Evolutionary conservation across 768 basidiomycete genomes (phyloP).

Genomic region (Calocybe indica): DNA sequence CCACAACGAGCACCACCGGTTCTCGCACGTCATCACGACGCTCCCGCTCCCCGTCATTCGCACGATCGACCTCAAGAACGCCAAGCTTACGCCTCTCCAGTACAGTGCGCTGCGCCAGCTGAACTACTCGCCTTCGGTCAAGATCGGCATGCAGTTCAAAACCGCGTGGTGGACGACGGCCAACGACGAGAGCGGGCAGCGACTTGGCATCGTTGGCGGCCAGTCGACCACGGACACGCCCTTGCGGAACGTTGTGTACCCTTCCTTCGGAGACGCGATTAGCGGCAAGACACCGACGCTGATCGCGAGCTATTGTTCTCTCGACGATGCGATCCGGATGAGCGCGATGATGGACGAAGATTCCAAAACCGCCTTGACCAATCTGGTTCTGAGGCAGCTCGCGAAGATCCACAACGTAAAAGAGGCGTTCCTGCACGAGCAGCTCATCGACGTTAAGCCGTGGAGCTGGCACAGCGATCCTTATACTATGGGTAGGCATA

Average conservation of each 20-base stretch:
- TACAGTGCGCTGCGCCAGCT: slow-evolving; percentile 23
- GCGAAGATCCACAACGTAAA: background rate
- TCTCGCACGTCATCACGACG: slow-evolving; percentile 24
- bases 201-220: slow-evolving; percentile 26
- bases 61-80: slow-evolving; percentile 16
- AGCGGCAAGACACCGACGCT: slow-evolving; percentile 7
- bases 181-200: background rate
- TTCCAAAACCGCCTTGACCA: background rate
- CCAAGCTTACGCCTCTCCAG: slow-evolving; percentile 21
- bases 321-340: slow-evolving; percentile 30
- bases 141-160: slow-evolving; percentile 30
- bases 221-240: slow-evolving; percentile 35
- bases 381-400: background rate
- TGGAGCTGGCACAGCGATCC: background rate
- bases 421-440: background rate
- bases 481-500: background rate
- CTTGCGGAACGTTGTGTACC: slow-evolving; percentile 37
- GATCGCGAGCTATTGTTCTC: slow-evolving; percentile 37
- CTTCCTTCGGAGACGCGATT: slow-evolving; percentile 28
- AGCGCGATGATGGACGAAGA: slow-evolving; percentile 20
- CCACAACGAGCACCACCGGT: background rate
- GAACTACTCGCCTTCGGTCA: slow-evolving; percentile 25
- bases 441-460: background rate
- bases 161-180: slow-evolving; percentile 26
- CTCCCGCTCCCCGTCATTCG: slow-evolving; percentile 23